Percentiles rank a stretch among this genome's conserved stretches.
Evolutionary conservation across 371 early-diverging fungal species (phyloP).

Genomic region (Mortierella sp.): DNA sequence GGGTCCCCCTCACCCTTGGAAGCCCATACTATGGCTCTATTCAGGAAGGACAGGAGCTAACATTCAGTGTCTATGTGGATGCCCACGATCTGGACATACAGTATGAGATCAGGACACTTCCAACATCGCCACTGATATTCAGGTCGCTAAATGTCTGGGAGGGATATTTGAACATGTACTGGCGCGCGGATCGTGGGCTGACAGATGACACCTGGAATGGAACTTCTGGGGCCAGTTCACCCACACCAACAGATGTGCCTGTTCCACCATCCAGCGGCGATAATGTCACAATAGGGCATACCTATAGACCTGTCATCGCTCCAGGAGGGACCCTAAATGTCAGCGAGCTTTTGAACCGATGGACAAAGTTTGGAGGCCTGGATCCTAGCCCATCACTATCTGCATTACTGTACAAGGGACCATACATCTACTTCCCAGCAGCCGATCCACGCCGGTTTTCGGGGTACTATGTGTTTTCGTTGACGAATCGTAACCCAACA

Average conservation of each 20-base stretch:
- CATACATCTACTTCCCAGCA: slow-evolving; percentile 37
- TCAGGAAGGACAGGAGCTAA: slow-evolving; percentile 24
- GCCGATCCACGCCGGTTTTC: slow-evolving; percentile 42
- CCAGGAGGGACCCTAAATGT: slow-evolving; percentile 21
- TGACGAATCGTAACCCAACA: slow-evolving; percentile 32
- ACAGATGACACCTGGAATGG: slow-evolving; percentile 38
- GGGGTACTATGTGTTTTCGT: slow-evolving; percentile 51
- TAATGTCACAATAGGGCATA: slow-evolving; percentile 1
- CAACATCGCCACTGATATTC: slow-evolving; percentile 30
- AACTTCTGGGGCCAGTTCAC: slow-evolving; percentile 1
- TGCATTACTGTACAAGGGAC: slow-evolving; percentile 10
- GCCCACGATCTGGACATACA: slow-evolving; percentile 26
- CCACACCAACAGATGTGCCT: slow-evolving; percentile 11
- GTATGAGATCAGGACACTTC: slow-evolving; percentile 41
- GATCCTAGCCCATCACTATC: slow-evolving; percentile 21
- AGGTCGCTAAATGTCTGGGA: slow-evolving; percentile 52
- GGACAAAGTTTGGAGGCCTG: slow-evolving; percentile 40
- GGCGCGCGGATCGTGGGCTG: slow-evolving; percentile 46
- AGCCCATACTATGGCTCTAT: slow-evolving; percentile 25
- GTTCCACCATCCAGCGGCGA: neutral
- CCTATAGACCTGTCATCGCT: slow-evolving; percentile 24
- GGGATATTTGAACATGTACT: slow-evolving; percentile 54
- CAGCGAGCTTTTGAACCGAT: slow-evolving; percentile 44
- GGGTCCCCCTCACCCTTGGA: slow-evolving; percentile 15
- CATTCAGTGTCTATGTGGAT: slow-evolving; percentile 44